Evolutionary conservation across 176 grass and related monocot species (phyloP), one percentile per base, ranked within the genome.

Genomic region (Ananas comosus): DNA sequence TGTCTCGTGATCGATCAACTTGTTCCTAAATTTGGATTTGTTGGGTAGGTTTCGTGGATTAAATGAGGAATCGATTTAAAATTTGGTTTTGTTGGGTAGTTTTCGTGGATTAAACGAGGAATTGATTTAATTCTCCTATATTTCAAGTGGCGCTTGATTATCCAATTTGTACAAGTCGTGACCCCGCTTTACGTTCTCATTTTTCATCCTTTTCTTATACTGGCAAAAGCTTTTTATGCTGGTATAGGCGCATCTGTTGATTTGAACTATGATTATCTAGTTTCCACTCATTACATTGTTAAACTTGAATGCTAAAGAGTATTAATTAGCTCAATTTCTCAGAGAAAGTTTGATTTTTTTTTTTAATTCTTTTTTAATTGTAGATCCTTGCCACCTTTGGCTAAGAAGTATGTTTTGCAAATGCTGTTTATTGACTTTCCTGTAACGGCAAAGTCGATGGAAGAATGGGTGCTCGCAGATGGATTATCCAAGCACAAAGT

Each of bases 321-420:
- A 10, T 61, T 2, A 18, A 61, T 22, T 19, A 61, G n/a, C 21
- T 9, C 56, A 61, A 61, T 61, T 2, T 61, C 7, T 22, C 17
- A 61, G n/a, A n/a, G 16, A 18, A 18, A 61, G 56, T 61, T 10
- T 61, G 21, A 61, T 19, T 16, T 14, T 18, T 59, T 14, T 24
- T 27, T 27, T 27, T 2, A 27, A 23, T 23, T 61, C 6, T 18
- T 21, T 19, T 68, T 14, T 47, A 28, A 49, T 1, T 74, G 50
- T 42, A 96, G 88, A 81, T 91, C 88, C 9, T 76, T 96, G 64
- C 88, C 88, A 1, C 88, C 92, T 16, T 59, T 96, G 51, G 88
- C 88, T 12, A 97, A 97, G 84, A 92, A 91, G 74, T 92, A 92
- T 58, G 77, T 75, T 6, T 56, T 97, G 79, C 88, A 92, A 81